Percentiles rank a stretch among this genome's conserved stretches.
phyloP scores from a whole-genome alignment of 2,329 filamentous ascomycete species.

The Botrytis galanthina region DNA sequence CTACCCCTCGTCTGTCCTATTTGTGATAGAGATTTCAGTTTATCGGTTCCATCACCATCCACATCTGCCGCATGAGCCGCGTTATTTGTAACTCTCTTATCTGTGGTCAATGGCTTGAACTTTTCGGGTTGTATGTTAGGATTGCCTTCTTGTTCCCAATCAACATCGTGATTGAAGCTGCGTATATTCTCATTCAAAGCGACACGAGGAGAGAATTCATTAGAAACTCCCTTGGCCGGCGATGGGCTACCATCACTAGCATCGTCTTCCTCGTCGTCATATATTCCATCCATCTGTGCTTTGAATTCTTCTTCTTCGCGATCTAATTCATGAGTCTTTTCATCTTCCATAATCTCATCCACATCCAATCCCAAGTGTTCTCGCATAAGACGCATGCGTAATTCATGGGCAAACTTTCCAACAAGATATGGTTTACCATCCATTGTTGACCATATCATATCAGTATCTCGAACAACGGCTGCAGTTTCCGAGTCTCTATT shows the following conservation, averaged over 20 bases:
- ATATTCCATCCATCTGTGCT: conserved; percentile 61
- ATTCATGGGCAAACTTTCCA: conserved; percentile 85
- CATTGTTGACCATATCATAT: conserved; percentile 92
- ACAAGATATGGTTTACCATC: conserved; percentile 85
- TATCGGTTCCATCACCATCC: conserved; percentile 73
- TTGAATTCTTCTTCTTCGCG: conserved; percentile 52
- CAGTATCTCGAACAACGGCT: conserved; percentile 84
- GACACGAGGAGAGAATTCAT: conserved; percentile 55
- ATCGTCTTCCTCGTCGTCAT: conserved; percentile 47
- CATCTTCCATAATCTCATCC: conserved; percentile 82
- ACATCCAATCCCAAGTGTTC: conserved; percentile 96
- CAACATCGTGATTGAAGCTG: conserved; percentile 76
- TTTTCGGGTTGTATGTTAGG: conserved; percentile 47
- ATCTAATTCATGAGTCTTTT: conserved; percentile 66
- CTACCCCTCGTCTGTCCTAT: conserved; percentile 61
- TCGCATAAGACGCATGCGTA: conserved; percentile 91
- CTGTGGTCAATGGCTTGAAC: conserved; percentile 40
- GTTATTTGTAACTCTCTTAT: conserved; percentile 59
- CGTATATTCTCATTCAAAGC: conserved; percentile 51
- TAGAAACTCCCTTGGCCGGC: conserved; percentile 35
- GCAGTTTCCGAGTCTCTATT: conserved; percentile 90
- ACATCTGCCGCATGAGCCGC: conserved; percentile 69
- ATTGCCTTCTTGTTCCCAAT: conserved; percentile 39
- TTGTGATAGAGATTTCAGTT: conserved; percentile 65
- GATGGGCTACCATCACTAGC: conserved; percentile 20